Evolutionary conservation across 352 stramenopile genomes (phyloP).

Genomic region (Lagenidium sp.): DNA sequence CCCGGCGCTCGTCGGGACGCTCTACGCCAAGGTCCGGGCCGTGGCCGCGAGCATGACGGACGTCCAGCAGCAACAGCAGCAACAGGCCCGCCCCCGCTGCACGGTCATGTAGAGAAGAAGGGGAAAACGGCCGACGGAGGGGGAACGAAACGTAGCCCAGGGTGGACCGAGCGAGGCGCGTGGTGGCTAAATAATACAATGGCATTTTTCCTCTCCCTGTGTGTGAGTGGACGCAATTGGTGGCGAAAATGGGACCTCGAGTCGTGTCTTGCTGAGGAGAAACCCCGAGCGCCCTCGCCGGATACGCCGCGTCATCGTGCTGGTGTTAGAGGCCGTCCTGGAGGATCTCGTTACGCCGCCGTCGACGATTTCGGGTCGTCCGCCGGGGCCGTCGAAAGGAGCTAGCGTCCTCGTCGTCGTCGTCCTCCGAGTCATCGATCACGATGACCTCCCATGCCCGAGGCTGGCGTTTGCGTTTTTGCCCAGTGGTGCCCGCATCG

Average conservation of each 20-base stretch:
- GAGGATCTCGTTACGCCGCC: constrained; percentile 6
- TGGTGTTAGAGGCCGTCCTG: constrained; percentile 7
- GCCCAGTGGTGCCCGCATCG: background rate
- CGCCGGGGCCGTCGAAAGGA: constrained; percentile 8
- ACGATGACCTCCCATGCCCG: constrained; percentile 69
- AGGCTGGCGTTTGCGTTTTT: constrained; percentile 21
- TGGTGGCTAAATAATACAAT: no score
- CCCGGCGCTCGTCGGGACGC: constrained; percentile 32
- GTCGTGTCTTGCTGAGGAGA: no score
- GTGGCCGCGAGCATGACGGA: constrained; percentile 66
- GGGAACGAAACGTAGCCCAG: no score
- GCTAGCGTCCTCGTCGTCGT: constrained; percentile 2
- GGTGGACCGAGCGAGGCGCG: no score
- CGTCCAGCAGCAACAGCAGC: constrained; percentile 28
- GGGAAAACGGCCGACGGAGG: no score
- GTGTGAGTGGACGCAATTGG: no score
- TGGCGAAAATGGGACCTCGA: no score
- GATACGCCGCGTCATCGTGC: background rate
- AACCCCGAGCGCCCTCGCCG: no score
- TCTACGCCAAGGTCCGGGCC: constrained; percentile 66
- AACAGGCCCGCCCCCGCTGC: constrained; percentile 31
- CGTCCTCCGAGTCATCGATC: constrained; percentile 60
- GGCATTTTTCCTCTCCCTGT: no score
- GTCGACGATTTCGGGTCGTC: constrained; percentile 16
- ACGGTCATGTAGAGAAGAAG: constrained; percentile 61